phyloP scores from a whole-genome alignment of 2,329 filamentous ascomycete genomes.

The Curvularia sp. region DNA sequence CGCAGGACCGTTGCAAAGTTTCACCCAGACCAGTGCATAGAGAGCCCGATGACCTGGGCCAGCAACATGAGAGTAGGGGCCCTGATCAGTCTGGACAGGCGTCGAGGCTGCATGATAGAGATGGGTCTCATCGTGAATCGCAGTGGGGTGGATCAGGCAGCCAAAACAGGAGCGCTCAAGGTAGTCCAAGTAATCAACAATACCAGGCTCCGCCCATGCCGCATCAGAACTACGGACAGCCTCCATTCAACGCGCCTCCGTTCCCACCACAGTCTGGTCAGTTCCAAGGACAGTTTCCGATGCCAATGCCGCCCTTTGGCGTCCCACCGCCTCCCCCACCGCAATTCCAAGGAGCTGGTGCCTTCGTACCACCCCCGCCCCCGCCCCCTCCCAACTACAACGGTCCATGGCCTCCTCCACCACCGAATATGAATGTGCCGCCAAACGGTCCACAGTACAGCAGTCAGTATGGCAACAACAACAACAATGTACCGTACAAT shows the following conservation, averaged over 20 bases:
- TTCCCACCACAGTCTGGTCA: constrained; percentile 32
- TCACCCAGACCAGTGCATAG: constrained; percentile 21
- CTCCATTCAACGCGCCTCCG: constrained; percentile 27
- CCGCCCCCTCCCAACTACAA: constrained; percentile 38
- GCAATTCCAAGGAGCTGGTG: constrained; percentile 26
- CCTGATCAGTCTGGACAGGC: constrained; percentile 19
- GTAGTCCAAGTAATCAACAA: constrained; percentile 15
- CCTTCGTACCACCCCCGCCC: constrained; percentile 34
- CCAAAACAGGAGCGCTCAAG: constrained; percentile 9
- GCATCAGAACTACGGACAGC: constrained; percentile 15
- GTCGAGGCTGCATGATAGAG: constrained; percentile 15
- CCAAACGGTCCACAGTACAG: constrained; percentile 18
- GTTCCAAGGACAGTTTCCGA: constrained; percentile 29
- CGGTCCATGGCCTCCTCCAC: constrained; percentile 31
- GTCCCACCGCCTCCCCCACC: constrained; percentile 33
- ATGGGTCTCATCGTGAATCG: constrained; percentile 16
- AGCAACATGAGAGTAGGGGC: constrained; percentile 17
- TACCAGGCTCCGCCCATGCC: constrained; percentile 15
- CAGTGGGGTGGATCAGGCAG: constrained; percentile 20
- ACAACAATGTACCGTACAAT: constrained; percentile 2
- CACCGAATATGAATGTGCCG: constrained; percentile 28
- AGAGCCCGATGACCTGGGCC: constrained; percentile 17
- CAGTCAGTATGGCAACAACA: constrained; percentile 19
- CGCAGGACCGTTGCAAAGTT: constrained; percentile 18
- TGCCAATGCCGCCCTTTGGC: constrained; percentile 27